Conservation (phyloP, 1,284 basidiomycete species). For the Moniliophthora roreri region DNA sequence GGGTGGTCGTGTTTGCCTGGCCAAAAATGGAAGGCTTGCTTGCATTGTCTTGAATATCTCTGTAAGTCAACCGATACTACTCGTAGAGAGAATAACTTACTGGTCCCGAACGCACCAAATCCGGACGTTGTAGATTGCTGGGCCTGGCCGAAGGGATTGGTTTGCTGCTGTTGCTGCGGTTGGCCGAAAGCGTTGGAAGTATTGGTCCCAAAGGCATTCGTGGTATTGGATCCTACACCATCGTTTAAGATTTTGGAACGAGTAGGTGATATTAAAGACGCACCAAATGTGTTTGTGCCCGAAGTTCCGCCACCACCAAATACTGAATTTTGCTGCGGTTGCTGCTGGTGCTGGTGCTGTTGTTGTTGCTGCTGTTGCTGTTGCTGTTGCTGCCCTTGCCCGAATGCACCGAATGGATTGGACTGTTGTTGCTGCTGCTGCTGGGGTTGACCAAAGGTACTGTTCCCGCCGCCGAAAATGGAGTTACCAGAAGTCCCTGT, state of each 20-base stretch:
- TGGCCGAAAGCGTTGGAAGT: conserved; percentile 34
- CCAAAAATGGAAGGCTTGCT: conserved; percentile 47
- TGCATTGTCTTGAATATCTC: conserved; percentile 26
- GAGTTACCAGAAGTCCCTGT: conserved; percentile 18
- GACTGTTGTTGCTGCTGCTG: conserved; percentile 21
- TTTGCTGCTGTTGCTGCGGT: conserved; percentile 14
- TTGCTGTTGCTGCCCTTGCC: conserved; percentile 19
- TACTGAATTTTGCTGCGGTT: conserved; percentile 2
- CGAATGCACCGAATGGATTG: conserved; percentile 15
- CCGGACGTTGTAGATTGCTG: conserved; percentile 6
- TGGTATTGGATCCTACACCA: neutral
- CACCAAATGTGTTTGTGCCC: conserved; percentile 23
- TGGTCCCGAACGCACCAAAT: conserved; percentile 35
- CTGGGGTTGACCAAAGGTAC: conserved; percentile 32
- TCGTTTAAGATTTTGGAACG: neutral
- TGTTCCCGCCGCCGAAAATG: neutral
- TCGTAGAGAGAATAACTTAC: conserved; percentile 30
- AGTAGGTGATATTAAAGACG: conserved; percentile 3
- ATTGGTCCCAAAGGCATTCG: conserved; percentile 10
- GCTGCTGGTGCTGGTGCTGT: conserved; percentile 23
- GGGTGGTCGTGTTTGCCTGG: conserved; percentile 29
- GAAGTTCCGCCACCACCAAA: conserved; percentile 27
- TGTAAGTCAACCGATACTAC: conserved; percentile 16
- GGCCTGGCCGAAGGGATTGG: conserved; percentile 25
- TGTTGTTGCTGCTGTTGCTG: conserved; percentile 14